Evolutionary conservation across 2,329 filamentous ascomycete genomes (phyloP).

Genomic region (Aspergillus piperis): DNA sequence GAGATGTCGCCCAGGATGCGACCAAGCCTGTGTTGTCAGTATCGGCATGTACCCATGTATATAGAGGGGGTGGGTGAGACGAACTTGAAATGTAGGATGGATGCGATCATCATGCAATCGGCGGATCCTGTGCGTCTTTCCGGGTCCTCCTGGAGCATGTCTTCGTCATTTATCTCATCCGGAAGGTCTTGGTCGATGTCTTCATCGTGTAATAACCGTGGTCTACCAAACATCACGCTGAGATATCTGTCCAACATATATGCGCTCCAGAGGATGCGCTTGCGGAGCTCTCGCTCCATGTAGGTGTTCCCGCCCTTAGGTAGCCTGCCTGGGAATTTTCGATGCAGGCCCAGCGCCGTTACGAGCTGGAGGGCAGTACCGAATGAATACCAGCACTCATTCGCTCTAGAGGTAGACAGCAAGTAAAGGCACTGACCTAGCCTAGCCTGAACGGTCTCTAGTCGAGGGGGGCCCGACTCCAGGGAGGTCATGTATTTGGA

Average conservation of each 20-base stretch:
- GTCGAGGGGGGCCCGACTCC: slow-evolving; percentile 55
- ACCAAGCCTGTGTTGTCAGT: slow-evolving; percentile 44
- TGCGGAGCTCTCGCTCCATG: slow-evolving; percentile 54
- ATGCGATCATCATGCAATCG: slow-evolving; percentile 44
- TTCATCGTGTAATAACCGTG: slow-evolving; percentile 62
- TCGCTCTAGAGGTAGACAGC: slow-evolving; percentile 60
- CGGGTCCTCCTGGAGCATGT: slow-evolving; percentile 52
- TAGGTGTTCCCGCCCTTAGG: slow-evolving; percentile 33
- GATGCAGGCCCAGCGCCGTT: slow-evolving; percentile 47
- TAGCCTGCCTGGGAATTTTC: slow-evolving; percentile 31
- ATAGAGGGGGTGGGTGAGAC: background rate
- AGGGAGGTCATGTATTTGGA: slow-evolving; percentile 39
- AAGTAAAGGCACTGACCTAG: slow-evolving; percentile 61
- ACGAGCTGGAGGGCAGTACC: slow-evolving; percentile 59
- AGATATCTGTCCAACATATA: slow-evolving; percentile 66
- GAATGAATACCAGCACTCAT: slow-evolving; percentile 63
- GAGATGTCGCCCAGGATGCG: slow-evolving; percentile 53
- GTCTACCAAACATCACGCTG: slow-evolving; percentile 63
- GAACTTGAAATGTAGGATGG: slow-evolving; percentile 41
- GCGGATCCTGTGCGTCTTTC: slow-evolving; percentile 34
- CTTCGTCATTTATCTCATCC: slow-evolving; percentile 57
- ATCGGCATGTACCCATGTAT: background rate
- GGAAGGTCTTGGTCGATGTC: slow-evolving; percentile 66
- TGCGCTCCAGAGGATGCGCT: slow-evolving; percentile 63
- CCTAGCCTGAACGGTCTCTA: slow-evolving; percentile 61